Evolutionary conservation across 305 asterid species (phyloP).

Genomic region (Withania somnifera): DNA sequence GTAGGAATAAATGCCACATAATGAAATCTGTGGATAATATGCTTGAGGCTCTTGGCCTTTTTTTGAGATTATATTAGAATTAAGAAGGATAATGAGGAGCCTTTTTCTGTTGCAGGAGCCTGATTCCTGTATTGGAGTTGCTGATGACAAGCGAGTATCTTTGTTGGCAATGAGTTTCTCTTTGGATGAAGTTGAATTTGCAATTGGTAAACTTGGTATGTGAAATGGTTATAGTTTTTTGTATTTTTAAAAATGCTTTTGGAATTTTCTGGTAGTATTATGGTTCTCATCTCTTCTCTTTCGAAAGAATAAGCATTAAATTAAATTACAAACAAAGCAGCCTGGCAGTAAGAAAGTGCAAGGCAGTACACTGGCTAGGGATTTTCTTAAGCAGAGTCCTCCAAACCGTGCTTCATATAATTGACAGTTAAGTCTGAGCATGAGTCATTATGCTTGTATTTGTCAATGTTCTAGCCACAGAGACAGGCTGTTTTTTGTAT

Average conservation of each 20-base stretch:
- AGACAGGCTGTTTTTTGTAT: not conserved
- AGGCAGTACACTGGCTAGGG: not conserved
- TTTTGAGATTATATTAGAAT: not conserved
- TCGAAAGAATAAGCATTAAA: not conserved
- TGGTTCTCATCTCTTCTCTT: not conserved
- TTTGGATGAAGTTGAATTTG: conserved; percentile 55
- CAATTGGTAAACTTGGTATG: conserved; percentile 79
- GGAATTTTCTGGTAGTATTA: not conserved
- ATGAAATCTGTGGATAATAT: not conserved
- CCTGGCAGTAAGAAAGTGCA: not conserved
- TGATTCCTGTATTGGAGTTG: conserved; percentile 21
- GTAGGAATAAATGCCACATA: not conserved
- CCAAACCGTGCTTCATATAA: not conserved
- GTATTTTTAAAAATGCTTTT: not conserved
- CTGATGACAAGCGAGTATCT: conserved; percentile 42
- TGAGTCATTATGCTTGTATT: not conserved
- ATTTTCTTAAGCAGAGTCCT: not conserved
- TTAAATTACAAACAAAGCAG: not conserved
- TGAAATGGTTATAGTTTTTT: conserved; percentile 6
- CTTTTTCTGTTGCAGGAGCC: conserved; percentile 51
- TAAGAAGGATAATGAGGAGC: not conserved
- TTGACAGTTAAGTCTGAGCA: not conserved
- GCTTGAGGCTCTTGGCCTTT: not conserved
- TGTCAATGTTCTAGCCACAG: not conserved
- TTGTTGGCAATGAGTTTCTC: conserved; percentile 80